Conservation (phyloP, 2,329 filamentous ascomycete genomes). For the Alternaria alternata region DNA sequence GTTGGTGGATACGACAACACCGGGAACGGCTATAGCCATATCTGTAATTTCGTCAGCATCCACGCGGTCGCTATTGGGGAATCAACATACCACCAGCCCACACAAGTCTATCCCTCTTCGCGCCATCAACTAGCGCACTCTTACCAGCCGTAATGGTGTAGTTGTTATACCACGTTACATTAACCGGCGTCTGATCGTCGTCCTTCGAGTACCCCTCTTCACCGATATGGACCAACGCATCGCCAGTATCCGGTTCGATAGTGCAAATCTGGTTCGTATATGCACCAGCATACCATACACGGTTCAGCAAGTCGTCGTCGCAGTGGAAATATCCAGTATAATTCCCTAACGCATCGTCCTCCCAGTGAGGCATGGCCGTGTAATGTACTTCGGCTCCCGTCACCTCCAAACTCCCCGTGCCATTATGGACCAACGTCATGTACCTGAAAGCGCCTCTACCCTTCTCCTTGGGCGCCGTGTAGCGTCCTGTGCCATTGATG, state of each 20-base stretch:
- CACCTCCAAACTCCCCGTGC: slow-evolving; percentile 52
- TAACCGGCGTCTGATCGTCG: slow-evolving; percentile 39
- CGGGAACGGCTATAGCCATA: slow-evolving; percentile 65
- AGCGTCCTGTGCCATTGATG: slow-evolving; percentile 49
- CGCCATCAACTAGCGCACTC: slow-evolving; percentile 59
- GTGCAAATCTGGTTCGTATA: slow-evolving; percentile 53
- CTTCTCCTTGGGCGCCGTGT: slow-evolving; percentile 54
- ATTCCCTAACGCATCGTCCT: slow-evolving; percentile 46
- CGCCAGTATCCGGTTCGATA: slow-evolving; percentile 47
- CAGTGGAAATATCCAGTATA: slow-evolving; percentile 56
- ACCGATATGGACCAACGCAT: slow-evolving; percentile 47
- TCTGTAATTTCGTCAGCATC: slow-evolving; percentile 47
- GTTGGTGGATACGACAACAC: slow-evolving; percentile 63
- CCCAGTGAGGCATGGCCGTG: slow-evolving; percentile 56
- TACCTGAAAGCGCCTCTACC: slow-evolving; percentile 58
- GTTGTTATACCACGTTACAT: slow-evolving; percentile 54
- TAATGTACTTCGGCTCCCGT: slow-evolving; percentile 52
- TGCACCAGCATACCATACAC: slow-evolving; percentile 56
- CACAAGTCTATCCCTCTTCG: slow-evolving; percentile 66
- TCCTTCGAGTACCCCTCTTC: slow-evolving; percentile 29
- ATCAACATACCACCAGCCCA: slow-evolving; percentile 61
- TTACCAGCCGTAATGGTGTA: slow-evolving; percentile 53
- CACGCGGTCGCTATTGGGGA: background rate
- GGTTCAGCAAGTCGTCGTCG: slow-evolving; percentile 55
- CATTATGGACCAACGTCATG: slow-evolving; percentile 56